Conservation (phyloP, 31 red algal genomes). For the Bonnemaisonia californica region DNA sequence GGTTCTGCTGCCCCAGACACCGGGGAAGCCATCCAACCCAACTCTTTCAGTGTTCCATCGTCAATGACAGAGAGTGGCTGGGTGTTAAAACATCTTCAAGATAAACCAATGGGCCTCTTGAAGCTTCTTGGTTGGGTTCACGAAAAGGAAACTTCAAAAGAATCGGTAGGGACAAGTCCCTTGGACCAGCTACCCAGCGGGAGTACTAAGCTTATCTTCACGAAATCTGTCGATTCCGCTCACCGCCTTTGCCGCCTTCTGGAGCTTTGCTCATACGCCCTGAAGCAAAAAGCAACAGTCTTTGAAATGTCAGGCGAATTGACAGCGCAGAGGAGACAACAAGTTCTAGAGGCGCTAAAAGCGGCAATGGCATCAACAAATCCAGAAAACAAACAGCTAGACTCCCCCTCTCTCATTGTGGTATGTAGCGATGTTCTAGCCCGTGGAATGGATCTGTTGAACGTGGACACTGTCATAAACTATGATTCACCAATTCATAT, state of each 20-base stretch:
- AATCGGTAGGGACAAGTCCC: not conserved
- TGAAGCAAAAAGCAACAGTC: conserved; percentile 9
- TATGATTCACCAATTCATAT: conserved; percentile 70
- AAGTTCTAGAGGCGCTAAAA: conserved; percentile 35
- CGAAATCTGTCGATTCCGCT: conserved; percentile 79
- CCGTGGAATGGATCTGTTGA: conserved; percentile 92
- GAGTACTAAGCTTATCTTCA: conserved; percentile 78
- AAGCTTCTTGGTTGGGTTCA: conserved; percentile 62
- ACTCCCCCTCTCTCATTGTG: conserved; percentile 58
- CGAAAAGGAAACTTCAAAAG: not conserved
- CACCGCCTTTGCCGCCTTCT: conserved; percentile 82
- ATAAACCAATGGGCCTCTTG: conserved; percentile 66
- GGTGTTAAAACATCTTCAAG: conserved; percentile 42
- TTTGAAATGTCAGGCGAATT: conserved; percentile 74
- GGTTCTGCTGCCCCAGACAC: too few relatives aligned
- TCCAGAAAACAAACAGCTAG: not conserved
- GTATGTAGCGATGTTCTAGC: conserved; percentile 94
- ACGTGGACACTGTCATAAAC: conserved; percentile 86
- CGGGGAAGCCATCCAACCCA: not conserved
- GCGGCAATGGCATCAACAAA: not conserved
- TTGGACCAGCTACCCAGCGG: not conserved
- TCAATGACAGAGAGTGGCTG: conserved; percentile 53
- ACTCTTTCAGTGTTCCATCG: conserved; percentile 41
- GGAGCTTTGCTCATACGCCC: conserved; percentile 50
- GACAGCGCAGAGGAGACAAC: conserved; percentile 36